Conservation (phyloP, 2,329 filamentous ascomycete species). For the Colletotrichum musicola region DNA sequence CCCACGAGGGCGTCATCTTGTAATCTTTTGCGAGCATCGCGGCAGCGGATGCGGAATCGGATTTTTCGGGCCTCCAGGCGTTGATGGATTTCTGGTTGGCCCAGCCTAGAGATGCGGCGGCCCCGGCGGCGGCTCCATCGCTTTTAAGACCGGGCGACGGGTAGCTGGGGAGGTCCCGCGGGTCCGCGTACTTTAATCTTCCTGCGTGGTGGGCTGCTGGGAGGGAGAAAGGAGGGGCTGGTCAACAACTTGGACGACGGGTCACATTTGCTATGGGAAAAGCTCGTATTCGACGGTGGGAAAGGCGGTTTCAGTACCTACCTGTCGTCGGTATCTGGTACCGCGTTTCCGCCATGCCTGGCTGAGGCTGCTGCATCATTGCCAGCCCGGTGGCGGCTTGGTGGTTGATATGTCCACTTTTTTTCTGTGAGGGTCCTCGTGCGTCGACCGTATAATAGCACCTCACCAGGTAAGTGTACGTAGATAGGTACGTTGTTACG, state of each 20-base stretch:
- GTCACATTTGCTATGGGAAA: neutral
- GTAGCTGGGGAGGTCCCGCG: slow-evolving; percentile 80
- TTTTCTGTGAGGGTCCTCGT: slow-evolving; percentile 4
- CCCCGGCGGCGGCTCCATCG: slow-evolving; percentile 74
- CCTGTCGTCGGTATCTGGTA: slow-evolving; percentile 36
- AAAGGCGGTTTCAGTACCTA: slow-evolving; percentile 29
- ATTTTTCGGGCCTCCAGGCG: slow-evolving; percentile 74
- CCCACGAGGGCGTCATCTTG: slow-evolving; percentile 66
- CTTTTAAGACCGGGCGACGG: slow-evolving; percentile 73
- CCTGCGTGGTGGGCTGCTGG: slow-evolving; percentile 48
- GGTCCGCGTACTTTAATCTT: slow-evolving; percentile 77
- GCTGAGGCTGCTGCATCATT: slow-evolving; percentile 31
- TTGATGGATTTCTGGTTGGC: slow-evolving; percentile 75
- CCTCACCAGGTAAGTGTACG: no score
- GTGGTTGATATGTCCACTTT: slow-evolving; percentile 27
- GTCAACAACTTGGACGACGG: neutral
- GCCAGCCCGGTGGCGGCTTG: slow-evolving; percentile 35
- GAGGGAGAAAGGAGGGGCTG: neutral
- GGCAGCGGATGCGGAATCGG: slow-evolving; percentile 60
- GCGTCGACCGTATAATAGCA: neutral
- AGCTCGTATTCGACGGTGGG: slow-evolving; percentile 24
- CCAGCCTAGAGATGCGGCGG: slow-evolving; percentile 82
- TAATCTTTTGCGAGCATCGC: slow-evolving; percentile 58
- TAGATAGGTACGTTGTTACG: no score
- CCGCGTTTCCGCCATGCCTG: slow-evolving; percentile 38